Base-by-base conservation (phyloP, 805 yeast species). In the Teunomyces pallodes region DNA sequence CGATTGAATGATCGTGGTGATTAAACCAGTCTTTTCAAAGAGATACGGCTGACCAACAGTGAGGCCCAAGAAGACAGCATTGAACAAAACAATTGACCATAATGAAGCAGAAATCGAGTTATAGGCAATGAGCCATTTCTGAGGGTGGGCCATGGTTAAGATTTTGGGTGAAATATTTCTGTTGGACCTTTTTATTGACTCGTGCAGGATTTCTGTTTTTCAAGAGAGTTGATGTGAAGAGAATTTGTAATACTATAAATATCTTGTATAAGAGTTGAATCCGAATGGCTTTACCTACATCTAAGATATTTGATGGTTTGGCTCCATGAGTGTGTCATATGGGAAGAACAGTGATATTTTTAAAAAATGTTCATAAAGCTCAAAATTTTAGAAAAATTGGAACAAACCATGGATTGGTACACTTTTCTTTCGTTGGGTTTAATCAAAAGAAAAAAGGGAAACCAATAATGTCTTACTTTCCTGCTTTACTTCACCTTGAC, bases 1-100 rank as follows among this genome's bases (percentile, higher is more conserved):
- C 14, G 87, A 76, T 70, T 92, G 99, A 44, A 91, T 81, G 41
- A 72, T 64, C 3, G 86, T 83, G 42, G 87, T 77, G 55, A 83
- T 67, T 16, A 73, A 68, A 27, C 77, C 75, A 5, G 95, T 80
- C 48, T 81, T 76, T 5, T 76, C 75, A 51, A 84, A 87, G 28
- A 86, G 77, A 40, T 67, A 67, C 14, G 90, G 90, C 54, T 88
- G 87, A 2, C 92, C 91, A 46, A 71, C 58, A 5, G 60, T 45
- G 3, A 51, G 13, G 3, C 65, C 59, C 43, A 72, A 56, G 48
- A 71, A 72, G 3, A 70, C 50, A 24, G 75, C 62, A 58, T 73
- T 72, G 60, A 69, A 70, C 16, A 72, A 55, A 7, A 73, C 68
- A 45, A 72, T 58, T 39, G 71, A 56, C 78, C 78, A 74, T 39